Evolutionary conservation across 2,329 filamentous ascomycete genomes (phyloP).

Genomic region (Dactylella cylindrospora): DNA sequence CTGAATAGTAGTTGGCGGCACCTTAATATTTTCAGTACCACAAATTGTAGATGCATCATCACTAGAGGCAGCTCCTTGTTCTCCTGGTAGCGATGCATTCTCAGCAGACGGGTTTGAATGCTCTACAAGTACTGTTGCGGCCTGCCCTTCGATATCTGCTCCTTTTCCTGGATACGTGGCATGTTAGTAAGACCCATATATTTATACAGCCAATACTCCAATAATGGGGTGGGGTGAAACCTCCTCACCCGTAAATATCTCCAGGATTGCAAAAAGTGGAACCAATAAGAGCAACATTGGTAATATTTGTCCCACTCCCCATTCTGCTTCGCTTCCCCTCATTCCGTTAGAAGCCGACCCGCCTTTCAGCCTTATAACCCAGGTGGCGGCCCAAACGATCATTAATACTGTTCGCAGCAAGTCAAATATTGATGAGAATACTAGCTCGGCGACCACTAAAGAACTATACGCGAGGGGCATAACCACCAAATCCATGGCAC

Average conservation of each 20-base stretch:
- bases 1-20: not conserved
- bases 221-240: no score
- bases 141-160: not conserved
- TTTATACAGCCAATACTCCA: no score
- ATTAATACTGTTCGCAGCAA: not conserved
- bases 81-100: not conserved
- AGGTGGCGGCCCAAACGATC: not conserved
- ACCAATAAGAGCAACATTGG: slow-evolving; percentile 2
- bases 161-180: not conserved
- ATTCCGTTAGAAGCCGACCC: not conserved
- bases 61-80: no score
- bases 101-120: not conserved
- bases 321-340: not conserved
- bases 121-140: not conserved
- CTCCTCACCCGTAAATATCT: slow-evolving; percentile 4
- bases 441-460: not conserved
- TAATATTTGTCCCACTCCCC: slow-evolving; percentile 7
- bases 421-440: not conserved
- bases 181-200: not conserved
- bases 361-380: not conserved
- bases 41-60: no score
- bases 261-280: not conserved
- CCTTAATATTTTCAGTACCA: not conserved
- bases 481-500: not conserved
- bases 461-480: not conserved